A percentile compares a stretch with the other conserved stretches of the same genome.
phyloP scores from a whole-genome alignment of 495 filamentous ascomycete species.

The Haplographium delicatum region DNA sequence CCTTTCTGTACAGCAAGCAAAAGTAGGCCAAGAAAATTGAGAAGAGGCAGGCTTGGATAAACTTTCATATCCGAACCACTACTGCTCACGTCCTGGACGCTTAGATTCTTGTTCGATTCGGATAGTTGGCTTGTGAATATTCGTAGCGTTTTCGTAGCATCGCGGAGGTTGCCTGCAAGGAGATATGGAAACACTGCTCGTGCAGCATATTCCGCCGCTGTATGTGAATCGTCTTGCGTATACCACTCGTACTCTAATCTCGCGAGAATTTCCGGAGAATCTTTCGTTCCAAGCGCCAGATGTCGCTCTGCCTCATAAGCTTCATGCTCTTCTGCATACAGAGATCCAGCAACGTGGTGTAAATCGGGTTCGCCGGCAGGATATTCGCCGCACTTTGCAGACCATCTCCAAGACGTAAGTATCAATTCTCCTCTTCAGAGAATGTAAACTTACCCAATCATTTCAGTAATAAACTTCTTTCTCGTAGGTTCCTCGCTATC shows the following conservation, averaged over 20 bases:
- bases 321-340: constrained; percentile 87
- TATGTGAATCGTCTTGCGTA: constrained; percentile 78
- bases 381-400: constrained; percentile 73
- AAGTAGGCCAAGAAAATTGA: constrained; percentile 88
- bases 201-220: constrained; percentile 82
- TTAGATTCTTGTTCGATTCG: constrained; percentile 61
- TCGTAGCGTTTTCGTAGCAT: constrained; percentile 74
- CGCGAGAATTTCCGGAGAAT: constrained; percentile 74
- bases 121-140: constrained; percentile 72
- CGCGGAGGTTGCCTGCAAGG: constrained; percentile 81
- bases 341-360: constrained; percentile 83
- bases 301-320: constrained; percentile 91
- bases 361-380: constrained; percentile 93
- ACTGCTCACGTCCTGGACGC: constrained; percentile 76
- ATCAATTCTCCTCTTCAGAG: too few relatives aligned
- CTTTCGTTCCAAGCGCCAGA: constrained; percentile 81
- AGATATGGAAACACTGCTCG: constrained; percentile 91
- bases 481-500: constrained; percentile 77
- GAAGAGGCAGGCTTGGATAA: constrained; percentile 79
- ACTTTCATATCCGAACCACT: constrained; percentile 68
- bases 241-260: constrained; percentile 93
- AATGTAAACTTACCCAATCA: constrained; percentile 57
- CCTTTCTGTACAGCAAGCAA: constrained; percentile 80
- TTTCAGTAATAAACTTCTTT: constrained; percentile 86
- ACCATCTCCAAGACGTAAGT: constrained; percentile 55